These are phyloP conservation scores for Colletotrichum sp. DNA, from an alignment of 2,329 filamentous ascomycete species.

Conservation along the genomic window DNA sequence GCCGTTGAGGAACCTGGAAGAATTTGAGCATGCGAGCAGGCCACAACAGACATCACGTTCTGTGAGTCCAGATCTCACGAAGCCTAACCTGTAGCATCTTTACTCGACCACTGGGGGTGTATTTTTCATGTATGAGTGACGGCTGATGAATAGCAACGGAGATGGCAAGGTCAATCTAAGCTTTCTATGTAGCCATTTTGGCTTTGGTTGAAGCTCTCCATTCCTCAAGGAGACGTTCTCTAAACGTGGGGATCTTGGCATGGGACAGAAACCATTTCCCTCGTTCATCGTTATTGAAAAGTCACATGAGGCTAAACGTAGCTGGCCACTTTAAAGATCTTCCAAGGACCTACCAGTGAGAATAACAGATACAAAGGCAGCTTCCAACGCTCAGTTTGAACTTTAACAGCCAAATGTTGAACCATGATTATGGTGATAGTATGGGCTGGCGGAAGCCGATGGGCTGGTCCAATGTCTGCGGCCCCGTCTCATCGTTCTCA, in stretches of 20 bases:
- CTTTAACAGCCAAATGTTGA: background rate
- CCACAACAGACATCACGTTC: background rate
- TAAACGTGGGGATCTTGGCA: background rate
- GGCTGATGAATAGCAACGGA: background rate
- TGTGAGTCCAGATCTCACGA: background rate
- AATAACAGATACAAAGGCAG: background rate
- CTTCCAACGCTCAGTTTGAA: background rate
- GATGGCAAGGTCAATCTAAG: accelerated
- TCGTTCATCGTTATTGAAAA: background rate
- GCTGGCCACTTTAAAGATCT: background rate
- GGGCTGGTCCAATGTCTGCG: too few species aligned
- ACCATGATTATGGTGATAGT: background rate
- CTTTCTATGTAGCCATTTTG: background rate
- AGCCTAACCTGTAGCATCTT: background rate
- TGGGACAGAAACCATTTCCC: background rate
- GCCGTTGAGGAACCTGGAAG: background rate
- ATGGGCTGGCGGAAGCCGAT: accelerated
- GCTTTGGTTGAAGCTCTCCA: background rate
- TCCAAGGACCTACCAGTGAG: background rate
- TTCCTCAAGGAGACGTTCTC: background rate
- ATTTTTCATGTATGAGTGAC: background rate
- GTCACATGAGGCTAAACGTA: background rate
- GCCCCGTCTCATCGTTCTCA: background rate
- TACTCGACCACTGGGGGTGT: background rate
- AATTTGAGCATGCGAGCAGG: background rate